These are phyloP conservation scores for Solanum boliviense DNA, from an alignment of 257 asterid genomes.

Conservation along the genomic window DNA sequence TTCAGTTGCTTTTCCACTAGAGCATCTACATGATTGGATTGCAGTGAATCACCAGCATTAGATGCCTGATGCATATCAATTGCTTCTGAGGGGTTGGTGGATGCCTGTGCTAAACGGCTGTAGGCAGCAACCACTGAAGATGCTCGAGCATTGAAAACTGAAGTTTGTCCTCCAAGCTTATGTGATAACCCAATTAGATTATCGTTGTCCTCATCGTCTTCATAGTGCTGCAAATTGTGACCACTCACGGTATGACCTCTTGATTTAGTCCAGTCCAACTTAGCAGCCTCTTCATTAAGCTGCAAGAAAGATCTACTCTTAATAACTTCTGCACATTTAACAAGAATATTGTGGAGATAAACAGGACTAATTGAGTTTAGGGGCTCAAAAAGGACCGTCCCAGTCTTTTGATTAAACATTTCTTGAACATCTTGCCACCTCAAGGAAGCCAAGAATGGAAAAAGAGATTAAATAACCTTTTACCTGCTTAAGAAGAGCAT, in stretches of 20 bases:
- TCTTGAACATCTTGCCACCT: background rate
- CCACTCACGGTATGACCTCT: conserved; percentile 57
- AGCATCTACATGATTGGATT: background rate
- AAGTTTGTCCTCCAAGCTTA: conserved; percentile 66
- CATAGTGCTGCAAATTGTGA: conserved; percentile 19
- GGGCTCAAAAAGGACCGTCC: background rate
- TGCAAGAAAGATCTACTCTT: conserved; percentile 17
- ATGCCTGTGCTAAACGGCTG: conserved; percentile 41
- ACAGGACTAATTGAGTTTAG: background rate
- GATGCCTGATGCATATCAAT: conserved; percentile 24
- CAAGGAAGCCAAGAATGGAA: background rate
- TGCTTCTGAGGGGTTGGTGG: conserved; percentile 14
- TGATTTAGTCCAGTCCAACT: conserved; percentile 84
- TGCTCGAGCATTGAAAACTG: conserved; percentile 53
- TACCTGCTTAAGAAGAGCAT: conserved; percentile 76
- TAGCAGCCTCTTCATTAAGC: conserved; percentile 79
- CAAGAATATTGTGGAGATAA: background rate
- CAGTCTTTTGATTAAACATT: background rate
- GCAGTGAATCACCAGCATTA: conserved; percentile 7
- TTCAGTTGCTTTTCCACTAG: background rate
- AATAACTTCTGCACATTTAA: background rate
- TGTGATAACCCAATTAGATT: conserved; percentile 21
- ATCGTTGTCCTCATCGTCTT: conserved; percentile 27
- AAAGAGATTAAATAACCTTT: background rate
- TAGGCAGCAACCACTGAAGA: conserved; percentile 82